These are phyloP conservation scores for Trebouxia sp. DNA, from an alignment of 139 green algal species.

Conservation along the genomic window DNA sequence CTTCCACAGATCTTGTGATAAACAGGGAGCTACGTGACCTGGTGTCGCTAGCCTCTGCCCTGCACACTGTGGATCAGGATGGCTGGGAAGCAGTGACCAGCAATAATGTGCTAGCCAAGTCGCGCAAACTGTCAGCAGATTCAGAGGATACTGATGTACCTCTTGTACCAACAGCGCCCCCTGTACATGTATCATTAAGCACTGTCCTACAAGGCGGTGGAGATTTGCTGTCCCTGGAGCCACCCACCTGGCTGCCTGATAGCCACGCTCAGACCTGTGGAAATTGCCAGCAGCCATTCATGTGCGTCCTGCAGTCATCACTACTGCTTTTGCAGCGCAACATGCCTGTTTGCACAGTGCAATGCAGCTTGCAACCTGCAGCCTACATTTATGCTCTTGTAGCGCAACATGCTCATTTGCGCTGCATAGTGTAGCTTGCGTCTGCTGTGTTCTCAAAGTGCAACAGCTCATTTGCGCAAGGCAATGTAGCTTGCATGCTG, in stretches of 20 bases:
- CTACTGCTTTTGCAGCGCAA: neutral
- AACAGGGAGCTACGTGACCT: conserved; percentile 69
- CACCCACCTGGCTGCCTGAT: conserved; percentile 79
- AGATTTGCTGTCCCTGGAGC: conserved; percentile 64
- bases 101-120: conserved; percentile 2
- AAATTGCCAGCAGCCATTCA: conserved; percentile 62
- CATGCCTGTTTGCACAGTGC: neutral
- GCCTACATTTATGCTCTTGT: too few relatives aligned
- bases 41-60: conserved; percentile 53
- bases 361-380: too few relatives aligned
- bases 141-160: conserved; percentile 10
- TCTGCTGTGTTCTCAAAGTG: too few relatives aligned
- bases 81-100: conserved; percentile 73
- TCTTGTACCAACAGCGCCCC: conserved; percentile 36
- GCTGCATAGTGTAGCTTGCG: too few relatives aligned
- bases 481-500: too few relatives aligned
- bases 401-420: too few relatives aligned
- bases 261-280: conserved; percentile 52
- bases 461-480: too few relatives aligned
- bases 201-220: conserved; percentile 32
- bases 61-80: conserved; percentile 57
- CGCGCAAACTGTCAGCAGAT: neutral
- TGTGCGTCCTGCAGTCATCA: neutral
- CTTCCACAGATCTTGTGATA: conserved; percentile 29
- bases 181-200: conserved; percentile 32